Base-by-base conservation (phyloP, 768 basidiomycete species). In the Leccinum uliginosum region DNA sequence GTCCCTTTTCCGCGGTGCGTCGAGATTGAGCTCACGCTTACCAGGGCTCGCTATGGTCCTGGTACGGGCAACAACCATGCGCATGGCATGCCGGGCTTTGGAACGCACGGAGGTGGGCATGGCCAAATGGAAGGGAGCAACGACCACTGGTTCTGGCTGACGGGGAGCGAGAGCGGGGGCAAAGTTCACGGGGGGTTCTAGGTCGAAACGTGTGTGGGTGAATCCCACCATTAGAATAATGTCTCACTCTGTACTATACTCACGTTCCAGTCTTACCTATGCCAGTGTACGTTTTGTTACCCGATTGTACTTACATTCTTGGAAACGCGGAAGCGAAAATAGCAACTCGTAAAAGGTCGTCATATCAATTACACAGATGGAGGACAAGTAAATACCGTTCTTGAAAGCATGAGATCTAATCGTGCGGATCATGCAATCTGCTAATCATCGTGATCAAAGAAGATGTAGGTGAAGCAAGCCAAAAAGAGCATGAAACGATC, bases 101-200 rank as follows among this genome's bases (percentile, higher is more conserved):
- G 66, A 50, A 29, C 43, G 6, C 55, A 58, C 21, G 59, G 66
- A 1, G 66, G 59, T 43, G 65, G 65, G 9, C 55, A 54, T 21
- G 24, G 46, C 10, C 66, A 67, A n/a, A 30, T 67, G 17, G 64
- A 67, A 38, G 30, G 19, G 1, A 49, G 46, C 2, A 61, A 61
- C n/a, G 53, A 66, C 27, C 66, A 67, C 21, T 67, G 66, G 66
- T 67, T 67, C 40, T 67, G 66, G 66, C 46, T 67, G 11, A 40
- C 56, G 2, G 49, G 49, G 2, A 61, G 61, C 19, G 57, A 55
- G 12, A 62, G 59, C 15, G 59, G 61, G 2, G 50, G 57, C 10
- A 59, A 21, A 24, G 35, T 15, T 23, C 32, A 53, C 14, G 23
- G 30, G 4, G 24, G 46, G 17, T 55, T 53, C 24, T 67, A 27